Base-by-base conservation (phyloP, 441 rosid species). In the Manihot esculenta region DNA sequence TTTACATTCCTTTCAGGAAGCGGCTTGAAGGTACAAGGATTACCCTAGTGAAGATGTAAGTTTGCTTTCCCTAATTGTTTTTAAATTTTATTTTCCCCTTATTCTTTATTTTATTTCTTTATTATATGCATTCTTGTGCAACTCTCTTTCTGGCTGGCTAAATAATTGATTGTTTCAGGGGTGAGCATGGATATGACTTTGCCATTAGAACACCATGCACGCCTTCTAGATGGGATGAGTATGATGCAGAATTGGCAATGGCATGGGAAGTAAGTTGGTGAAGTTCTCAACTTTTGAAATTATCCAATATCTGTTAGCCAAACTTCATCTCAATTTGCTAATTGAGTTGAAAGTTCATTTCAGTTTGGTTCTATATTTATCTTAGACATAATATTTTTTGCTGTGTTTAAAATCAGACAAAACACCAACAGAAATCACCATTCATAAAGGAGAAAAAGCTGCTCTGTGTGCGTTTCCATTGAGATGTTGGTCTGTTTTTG, bases 1-100 rank as follows among this genome's bases (percentile, higher is more conserved):
- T 74, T 82, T 69, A 64, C 72, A 51, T 51, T 74, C 70, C 49
- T 75, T 86, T 73, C 89, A 95, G 99, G 92, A 95, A 95, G 86
- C 88, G 80, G 62, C 97, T 91, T 72, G 97, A 93, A 85, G 99
- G 99, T 74, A 93, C 99, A 47, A 88, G 99, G 83, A 93, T 95
- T 82, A 84, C 95, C 75, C 71, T 90, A 56, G 76, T 90, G 73
- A 89, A 95, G 84, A 80, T 70, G 98, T 87, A 82, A 68, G 68
- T 66, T 51, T 71, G 42, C 48, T 51, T 21, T 17, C 27, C 56
- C 44, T 44, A 35, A 11, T 17, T 50, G 49, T 51, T 65, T 75
- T 60, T 61, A 2, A 27, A 5, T 38, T 57, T 57, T 66, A 17
- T 15, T 47, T 7, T 62, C 21, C 10, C 27, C 42, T 57, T 26